Base-by-base conservation (phyloP, 192 early-diverging fungal genomes). In the Coemansia sp. region DNA sequence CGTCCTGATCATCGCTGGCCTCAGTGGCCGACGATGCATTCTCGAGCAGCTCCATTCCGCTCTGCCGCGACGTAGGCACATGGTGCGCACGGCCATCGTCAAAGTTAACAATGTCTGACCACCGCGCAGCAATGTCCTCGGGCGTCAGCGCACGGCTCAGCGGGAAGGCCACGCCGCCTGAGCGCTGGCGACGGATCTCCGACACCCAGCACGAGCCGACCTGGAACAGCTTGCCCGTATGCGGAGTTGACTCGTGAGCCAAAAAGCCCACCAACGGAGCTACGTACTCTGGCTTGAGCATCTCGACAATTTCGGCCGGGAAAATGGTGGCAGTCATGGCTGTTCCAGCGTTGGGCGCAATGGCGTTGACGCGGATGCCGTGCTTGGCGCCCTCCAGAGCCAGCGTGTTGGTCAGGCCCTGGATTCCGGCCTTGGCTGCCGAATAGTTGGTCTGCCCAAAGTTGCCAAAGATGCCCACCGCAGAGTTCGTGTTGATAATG, bases 321-420 rank as follows among this genome's bases (percentile, higher is more conserved):
- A 98, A 87, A 62, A 98, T 83, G 52, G 95, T 98, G 62, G 95
- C 96, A 6, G 95, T 97, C 96, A 98, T 98, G 45, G 88, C 84
- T 4, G 96, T 98, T 39, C 94, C 95, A 14, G 96, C 96, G 71
- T 93, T 98, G 62, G 96, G 96, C 27, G 95, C 96, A 82, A 98
- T 95, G 54, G 93, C 90, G 78, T 98, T 98, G 59, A 84, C 85
- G 61, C 94, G 77, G 79, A 98, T 98, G 76, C 95, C 95, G 75
- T 89, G 85, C 70, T 91, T 90, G 62, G 84, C 81, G 62, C 96
- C 96, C 83, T 98, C 96, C 4, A 93, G 68, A 43, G 95, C 94
- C 61, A 98, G 82, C n/a, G 93, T 92, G 80, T 90, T 90, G 74
- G 89, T 93, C 54, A 98, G 75, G 38, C 93, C 95, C 68, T 94